phyloP scores from a whole-genome alignment of 225 moss, liverwort and hornwort genomes.

The Asterella californica region DNA sequence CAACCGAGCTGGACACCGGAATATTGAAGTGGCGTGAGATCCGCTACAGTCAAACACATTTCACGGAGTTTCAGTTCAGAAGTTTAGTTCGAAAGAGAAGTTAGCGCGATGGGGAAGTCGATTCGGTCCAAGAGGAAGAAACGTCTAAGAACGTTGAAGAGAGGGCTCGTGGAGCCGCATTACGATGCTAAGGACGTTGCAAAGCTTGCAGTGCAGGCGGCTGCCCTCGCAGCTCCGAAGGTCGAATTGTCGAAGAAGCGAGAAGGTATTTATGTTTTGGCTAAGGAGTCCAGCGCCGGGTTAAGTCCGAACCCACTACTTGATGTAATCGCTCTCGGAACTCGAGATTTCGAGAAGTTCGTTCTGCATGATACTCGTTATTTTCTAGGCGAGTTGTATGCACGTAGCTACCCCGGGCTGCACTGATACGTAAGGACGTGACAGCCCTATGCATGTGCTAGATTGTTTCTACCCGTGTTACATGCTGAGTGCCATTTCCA shows the following conservation, averaged over 20 bases:
- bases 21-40: too few species aligned
- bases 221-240: conserved; percentile 74
- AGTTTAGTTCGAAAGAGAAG: too few species aligned
- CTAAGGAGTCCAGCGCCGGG: not conserved
- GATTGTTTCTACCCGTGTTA: conserved; percentile 39
- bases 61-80: too few species aligned
- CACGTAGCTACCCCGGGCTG: conserved; percentile 42
- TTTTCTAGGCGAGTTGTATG: not conserved
- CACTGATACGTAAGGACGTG: conserved; percentile 26
- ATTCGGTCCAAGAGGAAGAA: conserved; percentile 92
- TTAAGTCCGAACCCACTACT: not conserved
- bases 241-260: conserved; percentile 63
- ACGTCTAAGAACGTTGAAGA: conserved; percentile 81
- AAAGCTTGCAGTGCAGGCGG: conserved; percentile 56
- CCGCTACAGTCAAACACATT: too few species aligned
- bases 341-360: not conserved
- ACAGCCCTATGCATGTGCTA: conserved; percentile 40
- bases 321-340: too few species aligned
- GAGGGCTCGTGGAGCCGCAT: conserved; percentile 71
- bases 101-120: conserved; percentile 81
- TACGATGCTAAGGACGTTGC: conserved; percentile 65
- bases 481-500: conserved; percentile 22
- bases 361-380: too few species aligned
- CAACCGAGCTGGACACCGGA: too few species aligned
- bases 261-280: conserved; percentile 28